phyloP scores from a whole-genome alignment of 2,329 filamentous ascomycete species.

The Aspergillus fumigatus region DNA sequence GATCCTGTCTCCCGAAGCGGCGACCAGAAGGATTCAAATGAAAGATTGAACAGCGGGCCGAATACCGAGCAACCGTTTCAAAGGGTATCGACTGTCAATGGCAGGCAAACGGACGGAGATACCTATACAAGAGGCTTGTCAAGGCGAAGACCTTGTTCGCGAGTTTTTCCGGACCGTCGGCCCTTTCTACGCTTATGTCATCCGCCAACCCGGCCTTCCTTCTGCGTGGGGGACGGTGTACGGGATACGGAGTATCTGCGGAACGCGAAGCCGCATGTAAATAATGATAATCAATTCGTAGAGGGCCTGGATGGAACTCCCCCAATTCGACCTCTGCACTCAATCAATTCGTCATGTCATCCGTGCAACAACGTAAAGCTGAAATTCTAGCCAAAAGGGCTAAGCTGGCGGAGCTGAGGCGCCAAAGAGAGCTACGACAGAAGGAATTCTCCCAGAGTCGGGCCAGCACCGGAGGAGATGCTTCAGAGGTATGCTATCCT shows the following conservation, averaged over 20 bases:
- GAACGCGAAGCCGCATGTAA: constrained; percentile 14
- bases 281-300: constrained; percentile 15
- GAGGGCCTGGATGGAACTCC: constrained; percentile 3
- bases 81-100: constrained; percentile 36
- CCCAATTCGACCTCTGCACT: constrained; percentile 10
- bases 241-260: not conserved
- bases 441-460: constrained; percentile 68
- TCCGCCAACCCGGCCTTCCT: constrained; percentile 17
- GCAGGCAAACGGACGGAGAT: constrained; percentile 27
- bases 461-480: constrained; percentile 62
- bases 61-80: constrained; percentile 28
- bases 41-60: constrained; percentile 21
- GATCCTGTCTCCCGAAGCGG: constrained; percentile 41
- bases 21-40: constrained; percentile 34
- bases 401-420: constrained; percentile 92
- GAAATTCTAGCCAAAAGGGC: constrained; percentile 96
- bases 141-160: constrained; percentile 39
- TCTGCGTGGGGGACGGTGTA: constrained; percentile 12
- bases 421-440: constrained; percentile 78
- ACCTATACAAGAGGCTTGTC: constrained; percentile 17
- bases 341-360: constrained; percentile 23
- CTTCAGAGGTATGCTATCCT: constrained; percentile 60
- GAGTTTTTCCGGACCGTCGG: constrained; percentile 40
- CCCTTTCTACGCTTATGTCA: constrained; percentile 36
- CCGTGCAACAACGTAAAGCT: constrained; percentile 71